Evolutionary conservation across 306 rosid species (phyloP).

Genomic region (Acacia melanoxylon): DNA sequence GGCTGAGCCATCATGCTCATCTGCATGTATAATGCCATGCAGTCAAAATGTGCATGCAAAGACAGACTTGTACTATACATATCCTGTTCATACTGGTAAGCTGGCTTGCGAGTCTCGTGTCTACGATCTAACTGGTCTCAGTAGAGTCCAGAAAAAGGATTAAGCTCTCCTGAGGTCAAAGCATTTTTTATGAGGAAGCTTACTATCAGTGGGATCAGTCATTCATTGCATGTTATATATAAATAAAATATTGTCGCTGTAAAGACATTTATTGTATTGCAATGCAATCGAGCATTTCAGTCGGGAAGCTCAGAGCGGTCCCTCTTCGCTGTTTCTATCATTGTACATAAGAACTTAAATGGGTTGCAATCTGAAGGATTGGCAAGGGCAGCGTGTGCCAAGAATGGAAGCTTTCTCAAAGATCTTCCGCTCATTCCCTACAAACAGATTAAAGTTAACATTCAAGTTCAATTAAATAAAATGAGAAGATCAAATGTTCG

Average conservation of each 20-base stretch:
- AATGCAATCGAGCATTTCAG: constrained; percentile 39
- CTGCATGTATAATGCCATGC: neutral
- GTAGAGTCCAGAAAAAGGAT: neutral
- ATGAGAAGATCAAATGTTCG: constrained; percentile 14
- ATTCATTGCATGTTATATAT: constrained; percentile 18
- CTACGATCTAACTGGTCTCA: neutral
- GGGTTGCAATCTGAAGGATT: constrained; percentile 70
- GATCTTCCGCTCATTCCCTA: constrained; percentile 96
- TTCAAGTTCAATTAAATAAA: constrained; percentile 21
- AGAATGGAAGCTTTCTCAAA: constrained; percentile 92
- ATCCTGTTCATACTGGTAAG: neutral
- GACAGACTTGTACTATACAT: neutral
- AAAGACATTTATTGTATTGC: constrained; percentile 8
- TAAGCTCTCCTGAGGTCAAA: neutral
- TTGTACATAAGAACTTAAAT: constrained; percentile 64
- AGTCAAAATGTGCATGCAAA: neutral
- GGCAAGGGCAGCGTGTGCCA: constrained; percentile 76
- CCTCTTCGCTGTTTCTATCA: constrained; percentile 78
- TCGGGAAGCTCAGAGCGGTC: constrained; percentile 86
- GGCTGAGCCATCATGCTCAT: neutral
- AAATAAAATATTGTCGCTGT: constrained; percentile 22
- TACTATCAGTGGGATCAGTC: neutral
- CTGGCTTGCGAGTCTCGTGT: neutral
- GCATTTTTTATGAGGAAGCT: constrained; percentile 3
- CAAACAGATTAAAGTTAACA: constrained; percentile 25